Base-by-base conservation (phyloP, 176 grass and related monocot genomes). In the Avena insularis region DNA sequence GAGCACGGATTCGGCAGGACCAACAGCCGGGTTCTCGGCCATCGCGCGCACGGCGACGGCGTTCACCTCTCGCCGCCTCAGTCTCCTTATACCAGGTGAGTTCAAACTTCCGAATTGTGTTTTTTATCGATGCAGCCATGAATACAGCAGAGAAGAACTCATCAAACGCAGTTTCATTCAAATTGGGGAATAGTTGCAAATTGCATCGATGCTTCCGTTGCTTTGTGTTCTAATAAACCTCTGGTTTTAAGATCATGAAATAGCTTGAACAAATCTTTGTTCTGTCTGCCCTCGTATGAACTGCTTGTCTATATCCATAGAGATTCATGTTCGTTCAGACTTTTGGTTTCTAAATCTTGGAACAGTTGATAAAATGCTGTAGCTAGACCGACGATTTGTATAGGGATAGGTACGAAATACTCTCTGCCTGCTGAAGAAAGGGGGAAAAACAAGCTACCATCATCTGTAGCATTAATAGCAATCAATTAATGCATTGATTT, bases 41-140 rank as follows among this genome's bases (percentile, higher is more conserved):
- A 47, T 1, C 46, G 40, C 40, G 87, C 85, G 1, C 86, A 92
- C 60, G 97, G 97, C 43, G 67, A 94, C 27, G 94, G 97, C 81
- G 67, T 98, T 7, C 97, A 96, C 74, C 92, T 98, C 35, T 88
- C 92, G 9, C 86, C 94, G 55, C 88, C 94, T 19, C 87, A 90
- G 77, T 90, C 19, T 76, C 90, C 92, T 11, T 93, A 59, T n/a
- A 2, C 70, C 3, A 96, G 93, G 96, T 96, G 6, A 85, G 85
- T 84, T 86, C 79, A 0, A 8, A 49, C 1, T 76, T 19, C 56
- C 3, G 16, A 58, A 4, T 54, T 54, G 7, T 53, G 49, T 8
- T 74, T 84, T 16, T 15, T 54, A 31, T 87, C 27, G 11, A 85
- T 50, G 25, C 14, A 60, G 38, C 16, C 40, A 51, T 53, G 27